Percentiles rank a stretch among this genome's conserved stretches.
These are phyloP conservation scores for Adiantum capillusveneris DNA, from an alignment of 75 land plant species.

Conservation along the genomic window DNA sequence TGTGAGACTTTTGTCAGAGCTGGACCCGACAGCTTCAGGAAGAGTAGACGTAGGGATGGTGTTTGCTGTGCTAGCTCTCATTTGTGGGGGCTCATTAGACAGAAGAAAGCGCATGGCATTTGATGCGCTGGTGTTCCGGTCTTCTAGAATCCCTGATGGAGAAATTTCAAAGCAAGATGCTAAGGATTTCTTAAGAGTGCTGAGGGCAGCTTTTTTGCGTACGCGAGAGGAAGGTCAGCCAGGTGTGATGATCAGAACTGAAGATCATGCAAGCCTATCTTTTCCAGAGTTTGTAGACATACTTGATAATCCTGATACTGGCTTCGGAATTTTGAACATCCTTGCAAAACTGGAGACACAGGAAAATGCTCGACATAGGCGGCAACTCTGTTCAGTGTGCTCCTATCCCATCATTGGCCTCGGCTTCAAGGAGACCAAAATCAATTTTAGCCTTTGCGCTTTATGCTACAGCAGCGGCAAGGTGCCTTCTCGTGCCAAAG, in stretches of 20 bases:
- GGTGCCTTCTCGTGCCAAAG: slow-evolving; percentile 65
- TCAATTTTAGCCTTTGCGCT: slow-evolving; percentile 63
- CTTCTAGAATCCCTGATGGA: slow-evolving; percentile 39
- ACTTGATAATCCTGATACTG: slow-evolving; percentile 93
- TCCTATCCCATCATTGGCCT: slow-evolving; percentile 75
- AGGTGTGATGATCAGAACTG: slow-evolving; percentile 39
- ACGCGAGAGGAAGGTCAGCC: slow-evolving; percentile 43
- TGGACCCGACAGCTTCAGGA: slow-evolving; percentile 75
- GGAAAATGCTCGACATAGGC: slow-evolving; percentile 71
- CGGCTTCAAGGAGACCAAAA: slow-evolving; percentile 68
- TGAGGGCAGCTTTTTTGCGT: slow-evolving; percentile 73
- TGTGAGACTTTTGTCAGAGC: slow-evolving; percentile 55
- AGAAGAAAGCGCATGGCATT: slow-evolving; percentile 73
- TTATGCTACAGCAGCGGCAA: slow-evolving; percentile 91
- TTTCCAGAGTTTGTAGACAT: slow-evolving; percentile 61
- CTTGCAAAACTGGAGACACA: slow-evolving; percentile 76
- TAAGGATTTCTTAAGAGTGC: slow-evolving; percentile 40
- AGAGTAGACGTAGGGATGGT: slow-evolving; percentile 89
- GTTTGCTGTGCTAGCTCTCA: slow-evolving; percentile 68
- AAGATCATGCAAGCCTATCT: slow-evolving; percentile 43
- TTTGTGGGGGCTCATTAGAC: slow-evolving; percentile 75
- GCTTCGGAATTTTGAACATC: slow-evolving; percentile 74
- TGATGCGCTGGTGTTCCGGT: slow-evolving; percentile 80
- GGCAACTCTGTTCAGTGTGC: slow-evolving; percentile 58
- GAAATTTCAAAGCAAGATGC: slow-evolving; percentile 62